phyloP scores from a whole-genome alignment of 2,329 filamentous ascomycete genomes.

The Trichophyton simii region DNA sequence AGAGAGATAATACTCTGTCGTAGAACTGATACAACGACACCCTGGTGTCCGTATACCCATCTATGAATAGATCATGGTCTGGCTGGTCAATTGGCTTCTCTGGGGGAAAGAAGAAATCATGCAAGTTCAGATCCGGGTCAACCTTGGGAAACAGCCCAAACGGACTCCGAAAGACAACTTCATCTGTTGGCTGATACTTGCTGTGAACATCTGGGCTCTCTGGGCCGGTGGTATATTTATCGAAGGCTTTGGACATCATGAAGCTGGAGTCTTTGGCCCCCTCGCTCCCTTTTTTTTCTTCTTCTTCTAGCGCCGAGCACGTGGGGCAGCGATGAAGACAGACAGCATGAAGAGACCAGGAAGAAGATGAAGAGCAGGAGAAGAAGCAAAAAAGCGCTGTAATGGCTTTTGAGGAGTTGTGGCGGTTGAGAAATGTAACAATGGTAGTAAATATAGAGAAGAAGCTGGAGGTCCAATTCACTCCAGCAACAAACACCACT shows the following conservation, averaged over 20 bases:
- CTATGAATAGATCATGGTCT: constrained; percentile 11
- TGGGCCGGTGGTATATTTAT: constrained; percentile 1
- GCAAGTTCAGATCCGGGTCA: constrained; percentile 6
- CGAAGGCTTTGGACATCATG: background rate
- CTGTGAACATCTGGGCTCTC: constrained; percentile 5
- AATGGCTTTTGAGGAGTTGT: background rate
- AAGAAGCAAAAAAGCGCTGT: background rate
- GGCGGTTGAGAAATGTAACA: background rate
- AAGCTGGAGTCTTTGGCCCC: background rate
- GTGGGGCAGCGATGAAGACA: background rate
- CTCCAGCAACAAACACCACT: background rate
- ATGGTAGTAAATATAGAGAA: too few species aligned
- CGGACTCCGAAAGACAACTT: constrained; percentile 9
- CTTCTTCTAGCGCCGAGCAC: background rate
- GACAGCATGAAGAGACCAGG: background rate
- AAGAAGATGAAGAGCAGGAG: background rate
- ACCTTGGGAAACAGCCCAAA: constrained; percentile 10
- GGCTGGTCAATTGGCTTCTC: background rate
- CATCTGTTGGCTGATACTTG: constrained; percentile 11
- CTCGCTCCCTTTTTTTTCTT: background rate
- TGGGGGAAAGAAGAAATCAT: constrained; percentile 10
- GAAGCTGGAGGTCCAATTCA: background rate
- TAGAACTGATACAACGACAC: constrained; percentile 10
- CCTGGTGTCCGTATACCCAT: constrained; percentile 3
- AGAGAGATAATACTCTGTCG: constrained; percentile 7